Evolutionary conservation across 106 monocot species (phyloP).

Genomic region (Platanthera guangdongensis): DNA sequence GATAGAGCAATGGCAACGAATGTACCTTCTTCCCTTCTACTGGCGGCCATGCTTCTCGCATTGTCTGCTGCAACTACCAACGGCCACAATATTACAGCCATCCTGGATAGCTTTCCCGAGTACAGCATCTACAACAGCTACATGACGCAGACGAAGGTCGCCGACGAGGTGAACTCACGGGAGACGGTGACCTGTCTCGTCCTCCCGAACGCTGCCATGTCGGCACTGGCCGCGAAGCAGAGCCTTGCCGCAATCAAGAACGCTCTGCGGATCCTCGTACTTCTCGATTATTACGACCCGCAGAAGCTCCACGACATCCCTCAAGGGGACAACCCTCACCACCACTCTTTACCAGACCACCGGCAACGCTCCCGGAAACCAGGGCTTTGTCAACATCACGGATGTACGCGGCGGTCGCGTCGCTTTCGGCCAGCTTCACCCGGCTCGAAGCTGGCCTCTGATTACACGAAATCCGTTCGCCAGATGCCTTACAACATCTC

Average conservation of each 20-base stretch:
- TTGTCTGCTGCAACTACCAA: neutral
- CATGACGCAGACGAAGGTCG: constrained; percentile 64
- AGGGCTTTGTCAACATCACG: constrained; percentile 83
- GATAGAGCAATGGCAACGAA: constrained; percentile 11
- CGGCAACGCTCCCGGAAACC: constrained; percentile 52
- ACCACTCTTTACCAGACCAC: constrained; percentile 86
- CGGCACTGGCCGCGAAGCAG: constrained; percentile 45
- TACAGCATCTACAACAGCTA: constrained; percentile 70
- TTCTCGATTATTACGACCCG: constrained; percentile 85
- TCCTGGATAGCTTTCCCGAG: constrained; percentile 47
- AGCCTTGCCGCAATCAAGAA: constrained; percentile 66
- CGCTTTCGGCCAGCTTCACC: constrained; percentile 51
- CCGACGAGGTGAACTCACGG: constrained; percentile 76
- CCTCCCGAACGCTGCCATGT: constrained; percentile 62
- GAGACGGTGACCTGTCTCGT: constrained; percentile 73
- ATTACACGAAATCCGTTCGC: constrained; percentile 60
- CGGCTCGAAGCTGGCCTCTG: constrained; percentile 46
- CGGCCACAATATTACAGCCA: constrained; percentile 67
- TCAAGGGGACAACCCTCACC: constrained; percentile 42
- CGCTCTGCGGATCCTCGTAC: constrained; percentile 78
- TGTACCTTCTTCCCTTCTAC: neutral
- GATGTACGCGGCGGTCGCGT: constrained; percentile 62
- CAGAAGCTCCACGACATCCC: constrained; percentile 70
- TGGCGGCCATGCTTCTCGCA: neutral
- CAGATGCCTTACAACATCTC: constrained; percentile 76